Percentiles rank a stretch among this genome's conserved stretches.
These are phyloP conservation scores for Hypholoma fasciculare DNA, from an alignment of 768 basidiomycete species.

Conservation along the genomic window DNA sequence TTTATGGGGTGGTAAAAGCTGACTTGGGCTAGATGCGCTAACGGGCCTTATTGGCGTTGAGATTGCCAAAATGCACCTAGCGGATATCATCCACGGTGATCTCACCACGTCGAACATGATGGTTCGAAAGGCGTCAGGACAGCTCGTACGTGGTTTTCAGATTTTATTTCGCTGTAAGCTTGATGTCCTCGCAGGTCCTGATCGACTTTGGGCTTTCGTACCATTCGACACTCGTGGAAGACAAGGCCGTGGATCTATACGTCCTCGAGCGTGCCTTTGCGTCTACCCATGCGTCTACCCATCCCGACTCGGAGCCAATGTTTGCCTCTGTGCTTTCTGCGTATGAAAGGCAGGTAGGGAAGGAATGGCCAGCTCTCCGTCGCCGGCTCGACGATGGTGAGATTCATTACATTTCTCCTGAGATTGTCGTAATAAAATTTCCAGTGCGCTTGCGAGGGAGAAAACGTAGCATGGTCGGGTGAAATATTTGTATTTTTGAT, in stretches of 20 bases:
- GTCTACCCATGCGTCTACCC: constrained; percentile 93
- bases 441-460: constrained; percentile 85
- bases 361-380: constrained; percentile 65
- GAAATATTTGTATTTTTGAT: not conserved
- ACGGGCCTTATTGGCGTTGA: constrained; percentile 82
- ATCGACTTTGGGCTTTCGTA: constrained; percentile 96
- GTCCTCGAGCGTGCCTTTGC: constrained; percentile 95
- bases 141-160: constrained; percentile 40
- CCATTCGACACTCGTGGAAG: constrained; percentile 79
- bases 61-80: constrained; percentile 86
- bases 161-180: not conserved
- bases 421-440: constrained; percentile 1
- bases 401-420: constrained; percentile 11
- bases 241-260: constrained; percentile 97
- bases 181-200: constrained; percentile 54
- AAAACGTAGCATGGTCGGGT: constrained; percentile 95
- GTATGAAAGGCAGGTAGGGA: constrained; percentile 61
- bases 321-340: constrained; percentile 68
- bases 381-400: constrained; percentile 75
- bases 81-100: constrained; percentile 93
- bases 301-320: constrained; percentile 82
- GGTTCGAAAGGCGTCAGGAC: constrained; percentile 49
- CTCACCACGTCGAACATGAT: constrained; percentile 99
- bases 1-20: not conserved
- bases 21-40: constrained; percentile 30